Evolutionary conservation across 129 eudicot genomes (phyloP).

Genomic region (Arctium lappa): DNA sequence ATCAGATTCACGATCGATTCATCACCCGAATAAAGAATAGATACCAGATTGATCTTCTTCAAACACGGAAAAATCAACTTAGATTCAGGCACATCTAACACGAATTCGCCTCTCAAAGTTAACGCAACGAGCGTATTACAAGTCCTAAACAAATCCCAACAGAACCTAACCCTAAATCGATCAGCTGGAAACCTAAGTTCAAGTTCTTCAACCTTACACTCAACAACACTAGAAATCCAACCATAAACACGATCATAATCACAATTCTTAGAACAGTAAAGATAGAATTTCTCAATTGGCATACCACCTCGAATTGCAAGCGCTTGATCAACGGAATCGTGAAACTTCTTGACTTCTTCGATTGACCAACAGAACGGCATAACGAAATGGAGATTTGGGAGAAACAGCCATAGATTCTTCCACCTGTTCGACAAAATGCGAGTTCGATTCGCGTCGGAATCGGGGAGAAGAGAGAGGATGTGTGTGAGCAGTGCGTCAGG

Average conservation of each 20-base stretch:
- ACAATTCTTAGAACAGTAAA: constrained; percentile 9
- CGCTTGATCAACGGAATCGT: constrained; percentile 18
- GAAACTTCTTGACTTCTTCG: constrained; percentile 7
- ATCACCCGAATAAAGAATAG: neutral
- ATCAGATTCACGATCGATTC: constrained; percentile 14
- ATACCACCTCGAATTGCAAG: constrained; percentile 20
- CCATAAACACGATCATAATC: constrained; percentile 19
- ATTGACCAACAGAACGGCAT: neutral
- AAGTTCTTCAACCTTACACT: neutral
- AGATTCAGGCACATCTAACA: constrained; percentile 6
- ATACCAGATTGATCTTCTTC: constrained; percentile 8
- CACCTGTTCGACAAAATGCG: constrained; percentile 18
- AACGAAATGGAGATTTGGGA: constrained; percentile 16
- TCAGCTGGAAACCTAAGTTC: constrained; percentile 23
- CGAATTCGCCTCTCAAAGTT: constrained; percentile 11
- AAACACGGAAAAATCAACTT: constrained; percentile 19
- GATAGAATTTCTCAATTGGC: constrained; percentile 2
- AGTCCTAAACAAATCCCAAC: constrained; percentile 20
- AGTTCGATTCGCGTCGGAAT: constrained; percentile 14
- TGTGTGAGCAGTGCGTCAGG: constrained; percentile 12
- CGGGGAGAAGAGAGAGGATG: constrained; percentile 17
- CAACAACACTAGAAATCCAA: neutral
- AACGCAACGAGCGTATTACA: constrained; percentile 14
- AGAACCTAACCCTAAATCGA: constrained; percentile 3
- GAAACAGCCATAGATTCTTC: constrained; percentile 9